phyloP scores from a whole-genome alignment of 352 stramenopile genomes.

The Globisporangium canariense region DNA sequence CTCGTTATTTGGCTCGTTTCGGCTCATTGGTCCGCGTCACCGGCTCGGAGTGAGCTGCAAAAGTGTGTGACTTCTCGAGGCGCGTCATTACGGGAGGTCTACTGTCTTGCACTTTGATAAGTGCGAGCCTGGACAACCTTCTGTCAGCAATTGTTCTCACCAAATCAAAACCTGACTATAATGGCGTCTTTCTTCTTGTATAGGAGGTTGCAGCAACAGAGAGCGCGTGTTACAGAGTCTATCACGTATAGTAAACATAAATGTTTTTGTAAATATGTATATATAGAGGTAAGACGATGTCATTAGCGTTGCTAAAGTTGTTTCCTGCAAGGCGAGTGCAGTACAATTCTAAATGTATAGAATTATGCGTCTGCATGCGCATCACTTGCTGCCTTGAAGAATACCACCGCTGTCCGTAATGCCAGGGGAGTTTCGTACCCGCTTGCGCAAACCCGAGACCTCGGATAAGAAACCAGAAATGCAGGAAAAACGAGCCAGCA shows the following conservation, averaged over 20 bases:
- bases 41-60: neutral
- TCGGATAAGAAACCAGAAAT: conserved; percentile 8
- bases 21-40: neutral
- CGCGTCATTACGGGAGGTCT: neutral
- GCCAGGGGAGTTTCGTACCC: neutral
- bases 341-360: neutral
- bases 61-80: no score
- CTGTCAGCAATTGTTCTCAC: neutral
- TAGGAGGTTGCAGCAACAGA: neutral
- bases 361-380: neutral
- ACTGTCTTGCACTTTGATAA: neutral
- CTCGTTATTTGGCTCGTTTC: no score
- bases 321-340: no score
- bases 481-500: conserved; percentile 13
- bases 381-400: neutral
- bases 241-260: no score
- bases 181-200: neutral
- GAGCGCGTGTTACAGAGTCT: neutral
- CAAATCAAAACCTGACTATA: neutral
- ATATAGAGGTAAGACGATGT: neutral
- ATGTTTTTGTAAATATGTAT: neutral
- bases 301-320: no score
- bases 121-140: conserved; percentile 1
- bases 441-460: conserved; percentile 5
- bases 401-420: neutral